Evolutionary conservation across 495 filamentous ascomycete genomes (phyloP), one percentile per base, ranked within the genome.

Genomic region (Podospora australis): DNA sequence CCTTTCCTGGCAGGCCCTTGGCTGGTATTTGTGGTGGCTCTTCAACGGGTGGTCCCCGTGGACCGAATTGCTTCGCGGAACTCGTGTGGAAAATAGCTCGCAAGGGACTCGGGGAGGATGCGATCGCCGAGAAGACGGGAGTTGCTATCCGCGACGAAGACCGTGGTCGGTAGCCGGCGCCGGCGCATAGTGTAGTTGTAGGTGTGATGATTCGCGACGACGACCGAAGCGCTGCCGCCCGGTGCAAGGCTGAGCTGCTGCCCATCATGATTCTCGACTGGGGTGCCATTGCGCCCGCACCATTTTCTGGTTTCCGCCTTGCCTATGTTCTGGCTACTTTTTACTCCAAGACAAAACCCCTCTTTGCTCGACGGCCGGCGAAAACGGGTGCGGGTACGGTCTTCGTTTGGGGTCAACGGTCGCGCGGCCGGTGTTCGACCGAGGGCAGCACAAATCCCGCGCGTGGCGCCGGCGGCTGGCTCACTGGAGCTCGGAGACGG

Each of bases 181-280:
- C n/a, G n/a, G n/a, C n/a, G n/a, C 32, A 36, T 36, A 17, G 14
- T 36, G 32, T 36, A 6, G 9, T 36, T 17, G 32, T 36, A 6
- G n/a, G 10, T n/a, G n/a, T n/a, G n/a, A n/a, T n/a, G n/a, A n/a
- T n/a, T n/a, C n/a, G n/a, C n/a, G 14, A 1, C n/a, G n/a, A 16
- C 6, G n/a, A 36, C n/a, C 4, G 32, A 36, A 17, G 32, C 1
- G 32, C 10, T 6, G 6, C 46, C 24, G 48, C 54, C 24, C 49
- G 2, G 14, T 49, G 49, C 11, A 58, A 29, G 48, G 32, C 19
- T 36, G 32, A 16, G n/a, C 49, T 42, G 8, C 54, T 20, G 6
- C 58, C 55, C 55, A 62, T 60, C 59, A 60, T 49, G 30, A 62
- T 43, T 48, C 48, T 44, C 26, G 54, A 44, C 45, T 51, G 52